phyloP scores from a whole-genome alignment of 2,329 filamentous ascomycete species.

The Bipolaris cookei region DNA sequence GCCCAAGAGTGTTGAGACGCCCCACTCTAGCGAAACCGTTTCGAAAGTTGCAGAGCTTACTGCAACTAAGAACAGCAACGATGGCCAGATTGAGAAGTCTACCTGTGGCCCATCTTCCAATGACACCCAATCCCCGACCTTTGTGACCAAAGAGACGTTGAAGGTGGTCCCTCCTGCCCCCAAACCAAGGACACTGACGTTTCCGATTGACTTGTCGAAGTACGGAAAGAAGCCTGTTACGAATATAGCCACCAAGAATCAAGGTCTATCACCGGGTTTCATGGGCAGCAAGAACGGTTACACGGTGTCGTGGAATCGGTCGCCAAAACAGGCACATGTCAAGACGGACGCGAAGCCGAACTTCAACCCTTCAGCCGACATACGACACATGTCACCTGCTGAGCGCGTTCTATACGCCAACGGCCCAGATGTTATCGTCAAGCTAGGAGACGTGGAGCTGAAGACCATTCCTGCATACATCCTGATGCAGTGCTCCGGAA shows the following conservation, averaged over 20 bases:
- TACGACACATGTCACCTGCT: slow-evolving; percentile 31
- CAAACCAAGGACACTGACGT: slow-evolving; percentile 28
- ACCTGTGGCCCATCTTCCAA: slow-evolving; percentile 2
- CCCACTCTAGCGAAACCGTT: not conserved
- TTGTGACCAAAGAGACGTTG: slow-evolving; percentile 25
- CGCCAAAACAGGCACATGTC: not conserved
- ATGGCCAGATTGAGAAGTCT: not conserved
- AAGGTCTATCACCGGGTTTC: not conserved
- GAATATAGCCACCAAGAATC: not conserved
- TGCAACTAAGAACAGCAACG: not conserved
- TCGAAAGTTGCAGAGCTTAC: not conserved
- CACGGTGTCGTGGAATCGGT: not conserved
- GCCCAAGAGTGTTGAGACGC: not conserved
- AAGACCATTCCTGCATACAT: slow-evolving; percentile 31
- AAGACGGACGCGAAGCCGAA: slow-evolving; percentile 17
- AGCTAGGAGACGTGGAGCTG: slow-evolving; percentile 23
- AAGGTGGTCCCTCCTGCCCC: slow-evolving; percentile 28
- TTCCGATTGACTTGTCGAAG: slow-evolving; percentile 32
- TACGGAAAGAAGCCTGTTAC: slow-evolving; percentile 23
- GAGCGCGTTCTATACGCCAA: slow-evolving; percentile 30
- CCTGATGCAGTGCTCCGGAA: slow-evolving; percentile 37
- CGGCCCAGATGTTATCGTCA: slow-evolving; percentile 30
- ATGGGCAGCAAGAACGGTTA: not conserved
- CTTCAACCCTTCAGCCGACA: slow-evolving; percentile 19
- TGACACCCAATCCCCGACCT: slow-evolving; percentile 10